Evolutionary conservation across 495 filamentous ascomycete genomes (phyloP).

Genomic region (Podospora tetraspora): DNA sequence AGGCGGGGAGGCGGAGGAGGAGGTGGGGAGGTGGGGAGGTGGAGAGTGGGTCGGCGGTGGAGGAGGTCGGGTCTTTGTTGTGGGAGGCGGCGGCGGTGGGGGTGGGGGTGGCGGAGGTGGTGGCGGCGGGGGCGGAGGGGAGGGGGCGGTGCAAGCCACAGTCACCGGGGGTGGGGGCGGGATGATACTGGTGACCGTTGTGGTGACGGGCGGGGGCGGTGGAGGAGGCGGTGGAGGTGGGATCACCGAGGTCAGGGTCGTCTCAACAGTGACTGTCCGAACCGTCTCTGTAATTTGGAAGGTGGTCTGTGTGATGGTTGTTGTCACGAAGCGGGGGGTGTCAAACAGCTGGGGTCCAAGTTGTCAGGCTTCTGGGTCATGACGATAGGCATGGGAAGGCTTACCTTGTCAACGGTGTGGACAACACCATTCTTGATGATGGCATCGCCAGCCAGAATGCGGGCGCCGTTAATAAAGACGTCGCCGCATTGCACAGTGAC

Average conservation of each 20-base stretch:
- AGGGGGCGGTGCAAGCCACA: neutral
- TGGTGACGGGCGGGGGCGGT: neutral
- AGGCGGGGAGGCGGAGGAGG: neutral
- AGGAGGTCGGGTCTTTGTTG: neutral
- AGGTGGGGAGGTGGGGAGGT: constrained; percentile 30
- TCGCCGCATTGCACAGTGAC: constrained; percentile 11
- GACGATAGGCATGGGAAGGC: neutral
- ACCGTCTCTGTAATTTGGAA: neutral
- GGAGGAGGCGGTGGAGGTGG: neutral
- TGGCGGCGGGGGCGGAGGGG: neutral
- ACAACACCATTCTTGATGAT: constrained; percentile 14
- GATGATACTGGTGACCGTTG: neutral
- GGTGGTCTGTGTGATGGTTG: neutral
- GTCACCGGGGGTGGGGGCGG: neutral
- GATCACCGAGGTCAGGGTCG: neutral
- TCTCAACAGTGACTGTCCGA: neutral
- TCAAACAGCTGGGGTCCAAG: neutral
- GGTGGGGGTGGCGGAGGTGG: neutral
- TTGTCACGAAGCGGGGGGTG: neutral
- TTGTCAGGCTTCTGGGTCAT: neutral
- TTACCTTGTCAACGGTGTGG: constrained; percentile 14
- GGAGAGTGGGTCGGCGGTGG: neutral
- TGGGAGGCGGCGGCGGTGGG: neutral
- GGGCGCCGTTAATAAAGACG: constrained; percentile 11
- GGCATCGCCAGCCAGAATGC: constrained; percentile 8